Conservation (phyloP, 2,329 filamentous ascomycete species). For the Xylariaceae sp. region DNA sequence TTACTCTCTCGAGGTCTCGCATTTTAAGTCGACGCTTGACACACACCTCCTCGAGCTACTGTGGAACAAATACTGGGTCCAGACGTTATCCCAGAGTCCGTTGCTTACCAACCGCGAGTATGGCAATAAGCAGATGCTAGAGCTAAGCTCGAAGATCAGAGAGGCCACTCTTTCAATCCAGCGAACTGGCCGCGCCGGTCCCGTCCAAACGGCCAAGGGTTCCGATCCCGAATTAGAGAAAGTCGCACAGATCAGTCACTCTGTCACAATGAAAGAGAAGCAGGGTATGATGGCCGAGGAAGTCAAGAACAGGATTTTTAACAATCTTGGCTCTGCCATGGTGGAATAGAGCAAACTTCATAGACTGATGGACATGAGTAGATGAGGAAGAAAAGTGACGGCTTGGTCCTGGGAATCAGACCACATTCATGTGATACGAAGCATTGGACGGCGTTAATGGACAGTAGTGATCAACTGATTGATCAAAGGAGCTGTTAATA, state of each 20-base stretch:
- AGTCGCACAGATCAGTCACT: slow-evolving; percentile 28
- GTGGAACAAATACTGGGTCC: slow-evolving; percentile 99
- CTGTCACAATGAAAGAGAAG: slow-evolving; percentile 32
- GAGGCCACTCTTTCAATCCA: slow-evolving; percentile 48
- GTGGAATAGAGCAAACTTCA: slow-evolving; percentile 1
- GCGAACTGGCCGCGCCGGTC: slow-evolving; percentile 30
- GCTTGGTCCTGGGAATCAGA: slow-evolving; percentile 1
- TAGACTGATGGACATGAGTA: slow-evolving; percentile 1
- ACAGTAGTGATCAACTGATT: slow-evolving; percentile 6
- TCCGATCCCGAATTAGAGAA: slow-evolving; percentile 29
- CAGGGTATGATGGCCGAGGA: slow-evolving; percentile 31
- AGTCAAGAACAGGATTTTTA: slow-evolving; percentile 31
- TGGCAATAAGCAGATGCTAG: slow-evolving; percentile 83
- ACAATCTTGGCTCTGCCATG: slow-evolving; percentile 21
- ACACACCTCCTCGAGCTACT: slow-evolving; percentile 77
- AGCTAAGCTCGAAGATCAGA: slow-evolving; percentile 76
- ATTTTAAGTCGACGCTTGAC: slow-evolving; percentile 92
- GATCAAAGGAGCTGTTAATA: slow-evolving; percentile 12
- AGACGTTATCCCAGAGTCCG: slow-evolving; percentile 86
- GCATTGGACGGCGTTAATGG: slow-evolving; percentile 31
- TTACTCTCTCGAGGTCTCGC: slow-evolving; percentile 84
- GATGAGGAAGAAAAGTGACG: neutral
- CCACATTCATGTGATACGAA: slow-evolving; percentile 23
- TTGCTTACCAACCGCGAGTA: slow-evolving; percentile 91
- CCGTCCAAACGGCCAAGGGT: slow-evolving; percentile 8